Percentiles rank a stretch among this genome's conserved stretches.
phyloP scores from a whole-genome alignment of 768 basidiomycete species.

The Boletales sp. region DNA sequence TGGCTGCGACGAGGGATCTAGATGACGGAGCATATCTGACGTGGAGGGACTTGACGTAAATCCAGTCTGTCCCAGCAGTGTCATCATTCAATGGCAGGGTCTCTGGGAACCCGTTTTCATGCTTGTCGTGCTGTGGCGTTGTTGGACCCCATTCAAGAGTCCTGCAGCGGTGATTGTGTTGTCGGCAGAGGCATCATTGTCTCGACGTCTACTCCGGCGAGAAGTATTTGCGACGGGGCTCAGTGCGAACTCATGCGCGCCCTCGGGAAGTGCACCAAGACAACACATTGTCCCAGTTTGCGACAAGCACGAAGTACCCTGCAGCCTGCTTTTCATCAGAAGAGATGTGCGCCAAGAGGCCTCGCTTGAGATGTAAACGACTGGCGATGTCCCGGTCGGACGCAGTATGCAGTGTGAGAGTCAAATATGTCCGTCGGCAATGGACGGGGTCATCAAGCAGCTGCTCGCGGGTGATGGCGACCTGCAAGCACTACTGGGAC shows the following conservation, averaged over 20 bases:
- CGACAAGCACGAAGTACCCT: slow-evolving; percentile 73
- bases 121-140: background rate
- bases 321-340: slow-evolving; percentile 75
- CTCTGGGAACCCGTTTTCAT: slow-evolving; percentile 54
- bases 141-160: slow-evolving; percentile 7
- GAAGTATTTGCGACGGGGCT: no score
- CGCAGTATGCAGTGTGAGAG: slow-evolving; percentile 38
- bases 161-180: background rate
- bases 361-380: slow-evolving; percentile 68
- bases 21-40: slow-evolving; percentile 52
- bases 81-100: slow-evolving; percentile 89
- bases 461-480: slow-evolving; percentile 67
- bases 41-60: slow-evolving; percentile 68
- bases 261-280: slow-evolving; percentile 92
- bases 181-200: slow-evolving; percentile 11
- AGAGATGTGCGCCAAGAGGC: slow-evolving; percentile 75
- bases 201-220: slow-evolving; percentile 75
- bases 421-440: slow-evolving; percentile 41
- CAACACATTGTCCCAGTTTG: slow-evolving; percentile 73
- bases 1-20: slow-evolving; percentile 84
- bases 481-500: slow-evolving; percentile 85
- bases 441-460: slow-evolving; percentile 75
- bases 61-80: slow-evolving; percentile 91
- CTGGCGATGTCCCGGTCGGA: slow-evolving; percentile 64
- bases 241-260: no score